Evolutionary conservation across 176 grass and related monocot species (phyloP).

Genomic region (Musa schizocarpa): DNA sequence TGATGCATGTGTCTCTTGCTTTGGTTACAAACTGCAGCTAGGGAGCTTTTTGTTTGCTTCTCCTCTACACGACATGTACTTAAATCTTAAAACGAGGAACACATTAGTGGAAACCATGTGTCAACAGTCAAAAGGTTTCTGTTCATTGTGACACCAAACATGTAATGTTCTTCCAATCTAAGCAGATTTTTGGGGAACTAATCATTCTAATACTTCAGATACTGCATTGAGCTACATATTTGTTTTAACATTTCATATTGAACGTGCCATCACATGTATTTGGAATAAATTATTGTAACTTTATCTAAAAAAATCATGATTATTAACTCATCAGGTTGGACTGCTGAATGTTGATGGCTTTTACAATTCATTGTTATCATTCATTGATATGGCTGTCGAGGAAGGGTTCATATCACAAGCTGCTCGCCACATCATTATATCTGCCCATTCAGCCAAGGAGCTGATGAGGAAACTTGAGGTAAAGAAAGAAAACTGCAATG

Average conservation of each 20-base stretch:
- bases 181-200: not conserved
- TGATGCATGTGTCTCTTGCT: not conserved
- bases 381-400: slow-evolving; percentile 65
- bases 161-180: not conserved
- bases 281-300: not conserved
- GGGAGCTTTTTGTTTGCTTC: not conserved
- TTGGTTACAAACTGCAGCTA: not conserved
- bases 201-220: not conserved
- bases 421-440: slow-evolving; percentile 53
- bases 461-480: slow-evolving; percentile 59
- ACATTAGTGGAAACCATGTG: too few relatives aligned
- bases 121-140: not conserved
- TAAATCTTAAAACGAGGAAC: not conserved
- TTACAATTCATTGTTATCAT: slow-evolving; percentile 48
- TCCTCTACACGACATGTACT: not conserved
- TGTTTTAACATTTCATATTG: not conserved
- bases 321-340: slow-evolving; percentile 34
- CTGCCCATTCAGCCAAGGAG: slow-evolving; percentile 43
- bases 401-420: slow-evolving; percentile 58
- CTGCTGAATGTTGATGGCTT: slow-evolving; percentile 69
- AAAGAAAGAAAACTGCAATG: not conserved
- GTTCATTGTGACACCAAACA: not conserved
- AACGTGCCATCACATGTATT: not conserved
- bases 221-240: not conserved
- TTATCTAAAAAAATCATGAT: not conserved